A percentile compares a stretch with the other conserved stretches of the same genome.
phyloP scores from a whole-genome alignment of 2,329 filamentous ascomycete genomes.

The Alternaria burnsii region DNA sequence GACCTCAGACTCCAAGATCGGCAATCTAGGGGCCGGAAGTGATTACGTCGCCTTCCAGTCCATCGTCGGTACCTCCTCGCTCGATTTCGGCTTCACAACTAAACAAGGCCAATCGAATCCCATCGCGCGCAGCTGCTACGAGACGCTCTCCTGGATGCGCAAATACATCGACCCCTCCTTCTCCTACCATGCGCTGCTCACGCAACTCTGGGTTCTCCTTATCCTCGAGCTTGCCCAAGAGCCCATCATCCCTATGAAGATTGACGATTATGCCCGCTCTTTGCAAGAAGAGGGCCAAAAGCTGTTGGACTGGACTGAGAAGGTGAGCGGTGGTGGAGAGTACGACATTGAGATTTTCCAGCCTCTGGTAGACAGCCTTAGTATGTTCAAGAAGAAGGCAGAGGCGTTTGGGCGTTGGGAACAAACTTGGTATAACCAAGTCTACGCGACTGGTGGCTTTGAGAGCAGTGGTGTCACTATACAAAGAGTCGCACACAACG shows the following conservation, averaged over 20 bases:
- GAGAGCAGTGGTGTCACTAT: conserved; percentile 74
- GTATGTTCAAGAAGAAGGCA: conserved; percentile 67
- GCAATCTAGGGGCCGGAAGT: conserved; percentile 75
- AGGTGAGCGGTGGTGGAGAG: conserved; percentile 51
- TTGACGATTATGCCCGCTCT: conserved; percentile 74
- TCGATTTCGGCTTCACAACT: conserved; percentile 81
- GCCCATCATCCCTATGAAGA: conserved; percentile 82
- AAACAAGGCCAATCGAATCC: conserved; percentile 53
- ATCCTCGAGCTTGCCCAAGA: conserved; percentile 84
- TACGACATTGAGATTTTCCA: conserved; percentile 61
- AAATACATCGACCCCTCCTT: conserved; percentile 83
- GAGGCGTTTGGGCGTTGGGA: conserved; percentile 79
- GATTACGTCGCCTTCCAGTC: conserved; percentile 93
- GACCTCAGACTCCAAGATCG: conserved; percentile 65
- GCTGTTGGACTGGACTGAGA: conserved; percentile 70
- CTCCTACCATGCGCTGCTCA: conserved; percentile 79
- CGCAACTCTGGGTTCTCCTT: conserved; percentile 81
- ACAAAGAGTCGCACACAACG: conserved; percentile 78
- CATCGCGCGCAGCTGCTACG: conserved; percentile 85
- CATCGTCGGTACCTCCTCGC: conserved; percentile 84
- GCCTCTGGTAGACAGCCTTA: conserved; percentile 69
- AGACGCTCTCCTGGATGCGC: conserved; percentile 87
- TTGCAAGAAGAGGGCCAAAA: conserved; percentile 72
- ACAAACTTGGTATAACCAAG: conserved; percentile 74
- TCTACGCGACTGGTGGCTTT: conserved; percentile 76